phyloP scores from a whole-genome alignment of 768 basidiomycete genomes.

The Auricularia sp. region DNA sequence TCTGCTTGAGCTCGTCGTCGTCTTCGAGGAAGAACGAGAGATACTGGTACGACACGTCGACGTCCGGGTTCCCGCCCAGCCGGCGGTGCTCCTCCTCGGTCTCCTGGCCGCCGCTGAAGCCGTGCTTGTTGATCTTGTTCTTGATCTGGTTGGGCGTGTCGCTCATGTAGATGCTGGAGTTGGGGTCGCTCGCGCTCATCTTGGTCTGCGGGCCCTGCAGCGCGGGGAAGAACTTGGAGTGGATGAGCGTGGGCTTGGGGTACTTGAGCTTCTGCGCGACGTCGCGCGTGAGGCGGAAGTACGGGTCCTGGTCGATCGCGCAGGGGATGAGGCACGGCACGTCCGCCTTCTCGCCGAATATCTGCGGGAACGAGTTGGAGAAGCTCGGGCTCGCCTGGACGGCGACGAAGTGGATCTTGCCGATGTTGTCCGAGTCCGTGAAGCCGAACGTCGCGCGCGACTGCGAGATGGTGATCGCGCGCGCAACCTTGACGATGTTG shows the following conservation, averaged over 20 bases:
- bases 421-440: constrained; percentile 97
- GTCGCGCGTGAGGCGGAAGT: constrained; percentile 97
- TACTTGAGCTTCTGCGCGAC: constrained; percentile 90
- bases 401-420: constrained; percentile 92
- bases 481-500: constrained; percentile 86
- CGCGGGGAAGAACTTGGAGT: constrained; percentile 97
- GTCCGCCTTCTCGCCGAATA: constrained; percentile 74
- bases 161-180: constrained; percentile 92
- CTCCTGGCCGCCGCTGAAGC: constrained; percentile 91
- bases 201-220: constrained; percentile 97
- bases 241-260: constrained; percentile 85
- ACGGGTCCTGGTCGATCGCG: constrained; percentile 95
- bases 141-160: constrained; percentile 90
- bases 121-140: constrained; percentile 93
- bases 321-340: constrained; percentile 94
- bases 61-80: constrained; percentile 85
- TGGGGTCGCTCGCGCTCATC: constrained; percentile 94
- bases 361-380: constrained; percentile 97
- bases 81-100: constrained; percentile 91
- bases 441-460: constrained; percentile 96
- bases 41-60: constrained; percentile 95
- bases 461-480: constrained; percentile 88
- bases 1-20: constrained; percentile 70
- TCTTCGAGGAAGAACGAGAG: constrained; percentile 92
- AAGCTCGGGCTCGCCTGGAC: constrained; percentile 95